A percentile compares a stretch with the other conserved stretches of the same genome.
Evolutionary conservation across 805 yeast genomes (phyloP).

Genomic region (Metschnikowia lunata): DNA sequence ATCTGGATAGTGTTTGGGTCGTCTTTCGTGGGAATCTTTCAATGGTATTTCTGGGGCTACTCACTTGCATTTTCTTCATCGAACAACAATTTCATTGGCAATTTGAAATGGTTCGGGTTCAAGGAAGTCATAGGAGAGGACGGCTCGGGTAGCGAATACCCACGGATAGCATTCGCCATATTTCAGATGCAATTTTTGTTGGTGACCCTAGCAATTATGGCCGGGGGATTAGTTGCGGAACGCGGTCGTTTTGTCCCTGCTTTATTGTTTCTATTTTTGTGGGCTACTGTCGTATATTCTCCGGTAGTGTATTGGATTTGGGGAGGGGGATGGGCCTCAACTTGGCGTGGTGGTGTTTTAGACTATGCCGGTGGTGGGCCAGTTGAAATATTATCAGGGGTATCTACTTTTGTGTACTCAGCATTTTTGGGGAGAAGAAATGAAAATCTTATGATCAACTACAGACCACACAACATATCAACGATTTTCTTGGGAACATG

Average conservation of each 20-base stretch:
- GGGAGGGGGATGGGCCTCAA: constrained; percentile 92
- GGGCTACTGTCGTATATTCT: constrained; percentile 90
- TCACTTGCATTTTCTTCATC: constrained; percentile 85
- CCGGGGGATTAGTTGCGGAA: constrained; percentile 86
- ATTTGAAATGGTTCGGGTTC: constrained; percentile 77
- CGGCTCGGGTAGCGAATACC: constrained; percentile 47
- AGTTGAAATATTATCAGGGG: constrained; percentile 88
- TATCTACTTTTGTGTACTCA: constrained; percentile 84
- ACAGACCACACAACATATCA: constrained; percentile 92
- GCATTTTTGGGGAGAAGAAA: constrained; percentile 74
- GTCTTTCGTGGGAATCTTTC: constrained; percentile 69
- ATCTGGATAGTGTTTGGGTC: constrained; percentile 77
- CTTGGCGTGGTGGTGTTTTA: constrained; percentile 75
- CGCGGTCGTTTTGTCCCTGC: constrained; percentile 86
- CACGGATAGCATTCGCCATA: constrained; percentile 78
- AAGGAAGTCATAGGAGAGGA: constrained; percentile 56
- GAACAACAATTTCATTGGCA: constrained; percentile 81
- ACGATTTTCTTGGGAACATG: constrained; percentile 85
- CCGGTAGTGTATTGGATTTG: constrained; percentile 97
- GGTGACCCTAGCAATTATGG: constrained; percentile 86
- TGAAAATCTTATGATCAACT: constrained; percentile 74
- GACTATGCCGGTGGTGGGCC: constrained; percentile 99
- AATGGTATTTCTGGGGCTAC: constrained; percentile 99
- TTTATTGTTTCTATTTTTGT: constrained; percentile 73
- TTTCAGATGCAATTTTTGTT: constrained; percentile 90